Evolutionary conservation across 2,329 filamentous ascomycete genomes (phyloP).

Genomic region (Aureobasidium lini): DNA sequence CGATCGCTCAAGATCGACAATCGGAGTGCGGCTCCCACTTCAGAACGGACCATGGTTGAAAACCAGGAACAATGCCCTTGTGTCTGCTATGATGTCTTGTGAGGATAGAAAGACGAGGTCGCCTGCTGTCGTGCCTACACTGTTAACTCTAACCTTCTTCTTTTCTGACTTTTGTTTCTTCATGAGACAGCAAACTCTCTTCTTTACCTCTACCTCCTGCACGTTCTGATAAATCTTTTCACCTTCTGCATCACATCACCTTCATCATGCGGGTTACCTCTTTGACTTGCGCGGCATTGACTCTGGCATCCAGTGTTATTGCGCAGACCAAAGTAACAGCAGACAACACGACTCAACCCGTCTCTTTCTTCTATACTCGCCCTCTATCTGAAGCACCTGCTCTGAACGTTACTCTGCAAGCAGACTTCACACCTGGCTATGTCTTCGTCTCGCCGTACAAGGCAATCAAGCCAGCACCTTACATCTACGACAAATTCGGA

Average conservation of each 20-base stretch:
- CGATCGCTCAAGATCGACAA: neutral
- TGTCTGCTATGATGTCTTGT: neutral
- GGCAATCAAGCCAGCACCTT: constrained; percentile 17
- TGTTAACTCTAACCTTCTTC: neutral
- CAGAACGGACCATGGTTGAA: neutral
- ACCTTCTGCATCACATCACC: neutral
- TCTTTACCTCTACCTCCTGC: neutral
- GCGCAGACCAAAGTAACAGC: neutral
- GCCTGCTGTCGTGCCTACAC: neutral
- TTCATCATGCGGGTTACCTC: neutral
- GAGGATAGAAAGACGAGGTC: neutral
- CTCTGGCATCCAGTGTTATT: neutral
- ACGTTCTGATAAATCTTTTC: neutral
- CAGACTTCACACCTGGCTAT: constrained; percentile 16
- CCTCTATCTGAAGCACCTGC: constrained; percentile 19
- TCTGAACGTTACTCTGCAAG: constrained; percentile 19
- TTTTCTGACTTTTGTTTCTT: neutral
- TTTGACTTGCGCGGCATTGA: neutral
- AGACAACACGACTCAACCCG: constrained; percentile 15
- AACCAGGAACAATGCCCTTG: neutral
- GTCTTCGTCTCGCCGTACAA: constrained; percentile 22
- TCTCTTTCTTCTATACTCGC: constrained; percentile 20
- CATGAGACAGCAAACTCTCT: neutral
- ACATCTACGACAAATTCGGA: constrained; percentile 24
- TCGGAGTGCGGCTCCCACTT: neutral